Percentiles rank a stretch among this genome's conserved stretches.
Conservation (phyloP, 176 grass and related monocot species). For the Triticum aestivum region DNA sequence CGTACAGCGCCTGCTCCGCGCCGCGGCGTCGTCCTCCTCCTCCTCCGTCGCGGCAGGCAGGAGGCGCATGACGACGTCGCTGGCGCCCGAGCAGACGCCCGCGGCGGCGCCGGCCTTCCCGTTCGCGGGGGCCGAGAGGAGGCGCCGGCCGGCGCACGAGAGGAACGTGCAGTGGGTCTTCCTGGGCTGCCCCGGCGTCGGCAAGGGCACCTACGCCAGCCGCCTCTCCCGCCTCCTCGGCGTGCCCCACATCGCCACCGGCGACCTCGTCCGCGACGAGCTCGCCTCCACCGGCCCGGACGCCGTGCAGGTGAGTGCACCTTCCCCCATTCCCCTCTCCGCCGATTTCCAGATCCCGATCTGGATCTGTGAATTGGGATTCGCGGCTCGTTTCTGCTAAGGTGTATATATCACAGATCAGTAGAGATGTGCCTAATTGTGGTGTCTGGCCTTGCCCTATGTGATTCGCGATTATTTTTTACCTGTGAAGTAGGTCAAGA, state of each 20-base stretch:
- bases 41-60: not conserved
- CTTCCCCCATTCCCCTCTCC: not conserved
- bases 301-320: constrained; percentile 41
- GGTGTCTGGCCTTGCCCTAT: not conserved
- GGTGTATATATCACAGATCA: not conserved
- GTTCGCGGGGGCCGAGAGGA: constrained; percentile 13
- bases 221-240: constrained; percentile 77
- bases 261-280: constrained; percentile 88
- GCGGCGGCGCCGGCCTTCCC: not conserved
- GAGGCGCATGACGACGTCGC: constrained; percentile 41
- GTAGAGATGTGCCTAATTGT: not conserved
- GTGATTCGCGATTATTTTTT: not conserved
- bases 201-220: constrained; percentile 88
- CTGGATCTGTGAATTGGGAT: constrained; percentile 5
- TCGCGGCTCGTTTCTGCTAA: not conserved
- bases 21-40: not conserved
- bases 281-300: constrained; percentile 70
- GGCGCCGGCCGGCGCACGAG: constrained; percentile 27
- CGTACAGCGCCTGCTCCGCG: constrained; percentile 48
- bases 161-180: constrained; percentile 98
- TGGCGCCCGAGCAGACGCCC: constrained; percentile 27
- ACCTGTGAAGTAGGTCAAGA: not conserved
- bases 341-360: constrained; percentile 11
- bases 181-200: constrained; percentile 84
- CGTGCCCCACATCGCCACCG: constrained; percentile 91